Conservation (phyloP, 805 yeast species). For the Cyberlindnera meyerae region DNA sequence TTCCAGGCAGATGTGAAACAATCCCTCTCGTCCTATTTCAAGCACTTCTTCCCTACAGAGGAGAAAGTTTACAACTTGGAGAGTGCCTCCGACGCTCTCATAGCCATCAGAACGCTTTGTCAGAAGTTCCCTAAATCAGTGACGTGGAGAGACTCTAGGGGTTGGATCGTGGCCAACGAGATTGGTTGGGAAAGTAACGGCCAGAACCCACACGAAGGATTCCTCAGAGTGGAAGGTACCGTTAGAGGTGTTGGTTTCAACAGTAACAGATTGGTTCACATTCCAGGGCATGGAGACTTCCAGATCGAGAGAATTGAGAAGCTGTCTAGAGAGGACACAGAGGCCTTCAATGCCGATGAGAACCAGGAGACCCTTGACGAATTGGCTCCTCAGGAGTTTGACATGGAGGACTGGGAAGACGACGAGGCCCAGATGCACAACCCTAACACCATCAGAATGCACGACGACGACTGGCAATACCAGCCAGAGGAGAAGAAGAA, state of each 20-base stretch:
- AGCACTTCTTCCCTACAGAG: constrained; percentile 74
- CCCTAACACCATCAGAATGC: constrained; percentile 30
- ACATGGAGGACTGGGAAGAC: constrained; percentile 39
- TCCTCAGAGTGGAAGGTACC: constrained; percentile 68
- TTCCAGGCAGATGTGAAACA: constrained; percentile 66
- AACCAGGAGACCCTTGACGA: constrained; percentile 57
- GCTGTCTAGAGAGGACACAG: constrained; percentile 29
- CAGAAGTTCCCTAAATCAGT: constrained; percentile 84
- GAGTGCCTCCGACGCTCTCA: constrained; percentile 59
- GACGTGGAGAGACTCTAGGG: constrained; percentile 91
- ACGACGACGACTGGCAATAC: constrained; percentile 33
- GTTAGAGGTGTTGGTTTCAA: constrained; percentile 85
- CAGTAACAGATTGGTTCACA: constrained; percentile 71
- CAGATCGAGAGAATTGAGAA: constrained; percentile 66
- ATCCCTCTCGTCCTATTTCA: constrained; percentile 60
- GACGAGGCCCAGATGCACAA: constrained; percentile 28
- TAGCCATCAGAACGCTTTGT: constrained; percentile 69
- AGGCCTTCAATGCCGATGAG: constrained; percentile 32
- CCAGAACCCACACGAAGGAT: constrained; percentile 29
- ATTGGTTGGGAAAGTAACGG: constrained; percentile 37
- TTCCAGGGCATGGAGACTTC: constrained; percentile 89
- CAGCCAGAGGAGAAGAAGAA: constrained; percentile 33
- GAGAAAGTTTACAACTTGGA: constrained; percentile 76
- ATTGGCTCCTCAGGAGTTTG: constrained; percentile 49
- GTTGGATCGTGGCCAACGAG: constrained; percentile 75